A percentile compares a stretch with the other conserved stretches of the same genome.
Evolutionary conservation across 2,329 filamentous ascomycete genomes (phyloP).

Genomic region (Fusarium pseudonygamai): DNA sequence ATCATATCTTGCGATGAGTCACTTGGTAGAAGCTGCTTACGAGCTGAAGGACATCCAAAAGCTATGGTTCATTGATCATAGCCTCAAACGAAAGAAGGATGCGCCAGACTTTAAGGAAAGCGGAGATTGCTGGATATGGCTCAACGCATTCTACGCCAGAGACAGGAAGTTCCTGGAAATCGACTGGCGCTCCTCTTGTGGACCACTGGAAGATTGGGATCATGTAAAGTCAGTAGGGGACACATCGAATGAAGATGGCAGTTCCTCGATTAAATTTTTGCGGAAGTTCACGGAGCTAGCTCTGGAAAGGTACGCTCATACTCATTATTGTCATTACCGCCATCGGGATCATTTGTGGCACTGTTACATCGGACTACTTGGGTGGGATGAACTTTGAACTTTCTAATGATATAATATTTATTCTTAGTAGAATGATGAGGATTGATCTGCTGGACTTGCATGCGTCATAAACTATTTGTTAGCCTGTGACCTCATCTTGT

Average conservation of each 20-base stretch:
- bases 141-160: conserved; percentile 4
- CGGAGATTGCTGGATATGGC: too few species aligned
- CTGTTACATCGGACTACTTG: too few species aligned
- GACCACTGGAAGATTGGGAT: not conserved
- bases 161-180: conserved; percentile 15
- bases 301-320: too few species aligned
- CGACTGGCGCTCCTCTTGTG: not conserved
- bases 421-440: too few species aligned
- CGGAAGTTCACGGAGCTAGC: too few species aligned
- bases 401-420: too few species aligned
- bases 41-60: not conserved
- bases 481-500: too few species aligned
- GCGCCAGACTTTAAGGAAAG: not conserved
- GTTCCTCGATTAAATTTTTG: not conserved
- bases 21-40: not conserved
- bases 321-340: not conserved
- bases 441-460: too few species aligned
- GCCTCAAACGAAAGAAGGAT: not conserved
- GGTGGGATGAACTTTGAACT: too few species aligned
- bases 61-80: conserved; percentile 14
- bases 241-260: not conserved
- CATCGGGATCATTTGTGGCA: not conserved
- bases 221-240: not conserved
- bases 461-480: too few species aligned
- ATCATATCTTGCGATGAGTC: too few species aligned